A percentile compares a stretch with the other conserved stretches of the same genome.
These are phyloP conservation scores for Graphiopsis chlorocephala DNA, from an alignment of 2,329 filamentous ascomycete genomes.

Conservation along the genomic window DNA sequence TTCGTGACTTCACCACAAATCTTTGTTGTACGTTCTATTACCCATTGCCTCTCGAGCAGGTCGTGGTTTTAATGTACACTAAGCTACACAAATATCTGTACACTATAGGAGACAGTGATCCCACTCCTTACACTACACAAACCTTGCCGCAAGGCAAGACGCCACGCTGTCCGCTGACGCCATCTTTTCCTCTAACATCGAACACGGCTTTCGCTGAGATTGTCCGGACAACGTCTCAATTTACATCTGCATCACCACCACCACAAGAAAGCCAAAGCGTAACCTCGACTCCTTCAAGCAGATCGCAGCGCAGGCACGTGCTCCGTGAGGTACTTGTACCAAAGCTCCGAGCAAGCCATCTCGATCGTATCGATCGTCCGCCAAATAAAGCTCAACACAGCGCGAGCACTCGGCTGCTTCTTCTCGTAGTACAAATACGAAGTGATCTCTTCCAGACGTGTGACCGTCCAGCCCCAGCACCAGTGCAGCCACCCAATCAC, in stretches of 20 bases:
- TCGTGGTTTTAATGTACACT: neutral
- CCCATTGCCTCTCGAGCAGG: neutral
- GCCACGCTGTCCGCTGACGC: neutral
- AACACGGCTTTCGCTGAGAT: too few species aligned
- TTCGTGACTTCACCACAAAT: too few species aligned
- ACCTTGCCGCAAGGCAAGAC: neutral
- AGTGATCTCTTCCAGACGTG: constrained; percentile 27
- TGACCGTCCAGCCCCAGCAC: constrained; percentile 29
- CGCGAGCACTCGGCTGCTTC: constrained; percentile 20
- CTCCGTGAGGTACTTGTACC: constrained; percentile 17
- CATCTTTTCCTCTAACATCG: neutral
- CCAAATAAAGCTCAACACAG: constrained; percentile 23
- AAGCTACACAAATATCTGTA: neutral
- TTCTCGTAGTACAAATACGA: constrained; percentile 25
- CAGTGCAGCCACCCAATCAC: constrained; percentile 24
- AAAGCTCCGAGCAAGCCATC: constrained; percentile 28
- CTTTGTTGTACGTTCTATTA: neutral
- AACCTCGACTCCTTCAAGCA: neutral
- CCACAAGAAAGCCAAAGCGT: neutral
- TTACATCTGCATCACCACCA: neutral
- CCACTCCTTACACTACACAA: neutral
- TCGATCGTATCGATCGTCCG: constrained; percentile 26
- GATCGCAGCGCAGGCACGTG: neutral
- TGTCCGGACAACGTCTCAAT: too few species aligned
- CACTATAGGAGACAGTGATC: accelerated